phyloP scores from a whole-genome alignment of 1,139 yeast species.

The Protomyces gravidus region DNA sequence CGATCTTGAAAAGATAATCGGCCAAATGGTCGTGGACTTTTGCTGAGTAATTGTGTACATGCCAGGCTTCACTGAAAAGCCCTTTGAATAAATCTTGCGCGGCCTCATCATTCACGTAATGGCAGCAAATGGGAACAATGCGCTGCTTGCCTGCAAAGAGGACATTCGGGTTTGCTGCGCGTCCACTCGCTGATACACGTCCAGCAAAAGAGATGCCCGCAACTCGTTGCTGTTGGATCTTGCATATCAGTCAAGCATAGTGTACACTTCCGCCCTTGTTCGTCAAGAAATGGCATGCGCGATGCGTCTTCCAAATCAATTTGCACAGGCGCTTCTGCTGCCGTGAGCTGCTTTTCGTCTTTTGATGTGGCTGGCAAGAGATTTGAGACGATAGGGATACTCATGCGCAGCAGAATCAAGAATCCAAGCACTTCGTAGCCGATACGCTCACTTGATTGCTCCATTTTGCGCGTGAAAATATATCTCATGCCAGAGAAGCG shows the following conservation, averaged over 20 bases:
- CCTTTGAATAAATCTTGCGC: background rate
- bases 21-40: background rate
- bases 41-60: too few relatives aligned
- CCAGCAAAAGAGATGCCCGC: slow-evolving; percentile 97
- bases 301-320: slow-evolving; percentile 57
- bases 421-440: slow-evolving; percentile 77
- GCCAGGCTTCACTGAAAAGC: too few relatives aligned
- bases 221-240: slow-evolving; percentile 77
- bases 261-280: slow-evolving; percentile 68
- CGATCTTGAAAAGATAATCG: background rate
- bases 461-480: slow-evolving; percentile 44
- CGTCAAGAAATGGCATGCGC: slow-evolving; percentile 65
- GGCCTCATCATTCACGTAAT: slow-evolving; percentile 47
- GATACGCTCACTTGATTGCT: slow-evolving; percentile 41
- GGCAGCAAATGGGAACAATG: slow-evolving; percentile 72
- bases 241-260: slow-evolving; percentile 75
- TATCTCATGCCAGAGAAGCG: slow-evolving; percentile 76
- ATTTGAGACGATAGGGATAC: slow-evolving; percentile 44
- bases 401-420: slow-evolving; percentile 58
- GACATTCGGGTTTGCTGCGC: slow-evolving; percentile 81
- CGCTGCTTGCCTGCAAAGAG: slow-evolving; percentile 76
- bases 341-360: background rate
- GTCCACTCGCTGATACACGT: slow-evolving; percentile 85
- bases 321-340: background rate
- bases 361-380: slow-evolving; percentile 20